Conservation (phyloP, 805 yeast genomes). For the Tetrapisispora iriomotensis region DNA sequence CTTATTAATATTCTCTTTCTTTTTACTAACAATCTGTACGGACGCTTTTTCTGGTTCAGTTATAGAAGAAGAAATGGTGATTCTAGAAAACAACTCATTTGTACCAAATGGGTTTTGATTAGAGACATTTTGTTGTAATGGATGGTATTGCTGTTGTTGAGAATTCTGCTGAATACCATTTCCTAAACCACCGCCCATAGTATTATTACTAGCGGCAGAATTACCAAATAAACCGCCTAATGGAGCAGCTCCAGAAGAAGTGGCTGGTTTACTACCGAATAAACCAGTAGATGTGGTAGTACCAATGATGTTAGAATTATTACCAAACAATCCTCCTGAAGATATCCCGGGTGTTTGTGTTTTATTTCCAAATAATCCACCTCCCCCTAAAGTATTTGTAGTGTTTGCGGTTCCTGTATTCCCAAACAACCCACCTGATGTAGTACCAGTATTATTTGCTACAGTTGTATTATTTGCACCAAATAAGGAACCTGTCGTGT, state of each 20-base stretch:
- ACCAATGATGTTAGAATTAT: not conserved
- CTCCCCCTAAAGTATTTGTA: conserved; percentile 2
- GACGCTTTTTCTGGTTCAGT: conserved; percentile 36
- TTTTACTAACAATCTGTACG: conserved; percentile 39
- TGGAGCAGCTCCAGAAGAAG: conserved; percentile 5
- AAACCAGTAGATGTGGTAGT: conserved; percentile 4
- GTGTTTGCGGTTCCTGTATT: conserved; percentile 9
- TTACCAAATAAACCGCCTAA: conserved; percentile 27
- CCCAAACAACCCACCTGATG: conserved; percentile 12
- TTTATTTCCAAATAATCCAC: conserved; percentile 30
- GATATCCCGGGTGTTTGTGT: conserved; percentile 11
- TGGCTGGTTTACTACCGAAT: conserved; percentile 6
- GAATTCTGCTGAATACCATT: conserved; percentile 28
- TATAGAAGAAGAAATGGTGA: conserved; percentile 30
- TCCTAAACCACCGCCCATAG: conserved; percentile 23
- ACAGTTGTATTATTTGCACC: conserved; percentile 18
- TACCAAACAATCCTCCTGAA: conserved; percentile 38
- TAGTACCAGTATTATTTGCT: conserved; percentile 2
- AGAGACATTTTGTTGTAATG: conserved; percentile 29
- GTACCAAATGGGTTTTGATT: conserved; percentile 62
- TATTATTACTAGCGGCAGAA: conserved; percentile 8
- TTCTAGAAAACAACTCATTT: conserved; percentile 50
- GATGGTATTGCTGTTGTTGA: conserved; percentile 9
- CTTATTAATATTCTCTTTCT: conserved; percentile 47
- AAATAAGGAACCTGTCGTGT: conserved; percentile 8